Conservation (phyloP, 768 basidiomycete species). For the Boletus huronensis region DNA sequence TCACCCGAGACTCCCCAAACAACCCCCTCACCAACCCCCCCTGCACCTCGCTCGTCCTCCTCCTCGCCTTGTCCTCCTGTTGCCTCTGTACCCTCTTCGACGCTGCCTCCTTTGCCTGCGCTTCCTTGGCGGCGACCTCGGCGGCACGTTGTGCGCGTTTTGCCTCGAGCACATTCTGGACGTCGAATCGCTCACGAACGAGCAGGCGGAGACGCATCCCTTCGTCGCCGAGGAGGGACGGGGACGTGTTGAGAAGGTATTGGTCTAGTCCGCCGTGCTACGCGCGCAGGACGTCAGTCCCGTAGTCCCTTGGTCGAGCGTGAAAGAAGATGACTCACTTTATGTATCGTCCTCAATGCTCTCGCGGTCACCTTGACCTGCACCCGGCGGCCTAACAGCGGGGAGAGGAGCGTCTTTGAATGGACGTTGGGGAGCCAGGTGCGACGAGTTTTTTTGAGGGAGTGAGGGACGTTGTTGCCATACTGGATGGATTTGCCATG, state of each 20-base stretch:
- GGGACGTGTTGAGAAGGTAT: constrained; percentile 53
- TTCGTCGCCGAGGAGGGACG: constrained; percentile 36
- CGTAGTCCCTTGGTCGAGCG: not conserved
- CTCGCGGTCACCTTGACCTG: constrained; percentile 71
- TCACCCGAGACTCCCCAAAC: constrained; percentile 12
- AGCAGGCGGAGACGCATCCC: constrained; percentile 46
- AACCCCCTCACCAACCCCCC: constrained; percentile 15
- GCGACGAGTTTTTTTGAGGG: constrained; percentile 81
- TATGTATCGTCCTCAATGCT: constrained; percentile 79
- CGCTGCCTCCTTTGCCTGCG: constrained; percentile 3
- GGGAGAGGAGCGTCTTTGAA: constrained; percentile 67
- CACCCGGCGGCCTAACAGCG: constrained; percentile 54
- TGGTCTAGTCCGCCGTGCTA: constrained; percentile 71
- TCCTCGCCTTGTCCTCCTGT: constrained; percentile 2
- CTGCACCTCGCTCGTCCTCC: constrained; percentile 1
- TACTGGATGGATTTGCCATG: constrained; percentile 76
- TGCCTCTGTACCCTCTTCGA: constrained; percentile 7
- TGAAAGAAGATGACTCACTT: constrained; percentile 37
- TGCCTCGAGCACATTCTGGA: constrained; percentile 17
- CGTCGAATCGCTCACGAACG: constrained; percentile 32
- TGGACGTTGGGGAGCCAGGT: constrained; percentile 90
- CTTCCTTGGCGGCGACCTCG: constrained; percentile 20
- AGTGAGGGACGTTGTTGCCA: constrained; percentile 89
- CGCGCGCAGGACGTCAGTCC: not conserved
- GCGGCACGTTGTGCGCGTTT: constrained; percentile 17